Base-by-base conservation (phyloP, 1,139 yeast genomes). In the Casaregolazyma suthepensis region DNA sequence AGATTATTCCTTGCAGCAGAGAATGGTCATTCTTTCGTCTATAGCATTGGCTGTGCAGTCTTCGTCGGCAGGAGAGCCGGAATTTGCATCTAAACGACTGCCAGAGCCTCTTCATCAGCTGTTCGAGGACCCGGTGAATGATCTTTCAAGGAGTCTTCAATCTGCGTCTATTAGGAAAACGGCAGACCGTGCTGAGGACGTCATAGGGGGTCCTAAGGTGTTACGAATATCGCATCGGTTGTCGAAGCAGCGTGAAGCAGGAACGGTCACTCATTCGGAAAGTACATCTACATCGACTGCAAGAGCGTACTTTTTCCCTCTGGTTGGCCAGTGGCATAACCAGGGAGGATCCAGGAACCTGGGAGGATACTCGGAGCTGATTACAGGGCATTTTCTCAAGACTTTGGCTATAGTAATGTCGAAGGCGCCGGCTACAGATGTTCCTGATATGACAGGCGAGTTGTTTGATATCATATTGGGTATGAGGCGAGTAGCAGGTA, bases 1-100 rank as follows among this genome's bases (percentile, higher is more conserved):
- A 0, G 94, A 85, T 63, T 82, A 81, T 60, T 83, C 89, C 0
- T 69, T 85, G 18, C 85, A 81, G 58, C 84, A 80, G 57, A 67
- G 91, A 47, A 71, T 84, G 64, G 67, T 74, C 53, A 72, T 84
- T 19, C 66, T 85, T 31, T 75, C 86, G 1, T 71, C 82, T 0
- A 63, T 83, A 15, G 80, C 85, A 0, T 67, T 83, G 43, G 78
- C 83, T 3, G 66, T 63, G 2, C 66, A 86, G 52, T 83, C 81
- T 57, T 69, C 83, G 15, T 69, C 80, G 46, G 86, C 85, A 0
- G 67, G 70, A 45, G 66, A 71, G 0, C 18, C 48, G 12, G 43
- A 23, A 70, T 75, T 60, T 45, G 72, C 81, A 0, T 66, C 80
- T 0, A 75, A 77, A 55, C 63, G 59, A 56, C 71, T 84, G 19